Base-by-base conservation (phyloP, 352 stramenopile species). In the Saprolegnia parasitica region DNA sequence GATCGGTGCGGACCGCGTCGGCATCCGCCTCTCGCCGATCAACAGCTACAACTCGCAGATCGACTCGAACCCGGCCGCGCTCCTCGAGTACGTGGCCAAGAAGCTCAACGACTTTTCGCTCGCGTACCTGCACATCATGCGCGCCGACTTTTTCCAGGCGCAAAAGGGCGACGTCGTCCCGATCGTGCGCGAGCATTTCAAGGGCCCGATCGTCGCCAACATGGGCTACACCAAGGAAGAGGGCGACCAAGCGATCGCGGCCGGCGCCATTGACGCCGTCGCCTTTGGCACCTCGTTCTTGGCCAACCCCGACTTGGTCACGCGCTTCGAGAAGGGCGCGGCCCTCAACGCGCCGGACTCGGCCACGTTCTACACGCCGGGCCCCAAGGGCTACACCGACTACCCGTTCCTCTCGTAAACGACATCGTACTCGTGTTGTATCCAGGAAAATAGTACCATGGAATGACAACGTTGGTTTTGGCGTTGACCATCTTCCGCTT, bases 331-430 rank as follows among this genome's bases (percentile, higher is more conserved):
- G 8, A 49, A 32, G n/a, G n/a, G n/a, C n/a, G 62, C 15, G 15
- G 11, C n/a, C 10, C 50, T 68, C 26, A 68, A 68, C 47, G 0
- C 24, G 8, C 47, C 45, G 15, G 62, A 60, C 39, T 15, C 39
- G 32, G n/a, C 46, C 21, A 57, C 50, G 18, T 68, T 68, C 23
- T 68, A 68, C 45, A 10, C 29, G 15, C 42, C 42, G 13, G 62
- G 45, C 32, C 42, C 46, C 46, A 35, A 60, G 62, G 62, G 62
- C 40, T 68, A 68, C 50, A 68, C 24, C n/a, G 62, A 68, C 45
- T 68, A 68, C 45, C 42, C 62, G 42, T 10, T 58, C 47, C 35
- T 68, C 46, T 52, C 46, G 18, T 52, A 52, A 52, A n/a, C n/a
- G n/a, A n/a, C n/a, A n/a, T n/a, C n/a, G n/a, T n/a, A n/a, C n/a